A percentile compares a stretch with the other conserved stretches of the same genome.
Conservation (phyloP, 108 stramenopile genomes). For the Aureococcus anophagefferens region DNA sequence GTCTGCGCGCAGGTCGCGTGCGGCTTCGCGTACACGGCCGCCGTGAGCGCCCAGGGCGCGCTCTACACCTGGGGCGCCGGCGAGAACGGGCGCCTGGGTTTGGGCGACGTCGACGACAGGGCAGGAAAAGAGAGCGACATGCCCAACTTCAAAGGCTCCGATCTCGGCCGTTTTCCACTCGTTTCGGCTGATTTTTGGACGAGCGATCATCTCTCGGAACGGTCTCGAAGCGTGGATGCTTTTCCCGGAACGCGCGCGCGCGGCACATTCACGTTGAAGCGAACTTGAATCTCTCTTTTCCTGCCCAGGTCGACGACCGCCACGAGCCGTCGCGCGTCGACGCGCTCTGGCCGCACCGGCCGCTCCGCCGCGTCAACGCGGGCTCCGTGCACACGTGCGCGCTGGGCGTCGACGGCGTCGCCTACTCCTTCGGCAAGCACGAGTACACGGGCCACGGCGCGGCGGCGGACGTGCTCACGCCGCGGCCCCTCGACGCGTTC, state of each 20-base stretch:
- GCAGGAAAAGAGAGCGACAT: too few relatives aligned
- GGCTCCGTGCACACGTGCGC: not conserved
- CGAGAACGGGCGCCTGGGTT: slow-evolving; percentile 11
- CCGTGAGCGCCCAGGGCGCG: slow-evolving; percentile 25
- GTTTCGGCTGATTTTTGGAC: too few relatives aligned
- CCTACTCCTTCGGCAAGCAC: not conserved
- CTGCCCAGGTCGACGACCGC: too few relatives aligned
- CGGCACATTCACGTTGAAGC: too few relatives aligned
- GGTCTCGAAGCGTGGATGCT: too few relatives aligned
- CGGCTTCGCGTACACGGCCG: slow-evolving; percentile 41
- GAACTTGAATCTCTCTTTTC: too few relatives aligned
- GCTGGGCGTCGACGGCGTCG: not conserved
- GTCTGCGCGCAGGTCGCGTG: slow-evolving; percentile 22
- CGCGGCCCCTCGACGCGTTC: slow-evolving; percentile 18
- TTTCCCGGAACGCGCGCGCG: too few relatives aligned
- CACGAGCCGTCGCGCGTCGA: not conserved
- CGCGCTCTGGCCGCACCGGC: not conserved
- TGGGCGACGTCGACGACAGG: slow-evolving; percentile 5
- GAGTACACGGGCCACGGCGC: slow-evolving; percentile 2
- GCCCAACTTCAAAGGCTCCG: too few relatives aligned
- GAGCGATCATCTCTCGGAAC: too few relatives aligned
- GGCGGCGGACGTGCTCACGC: slow-evolving; percentile 21
- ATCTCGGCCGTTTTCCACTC: too few relatives aligned
- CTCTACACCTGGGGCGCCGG: slow-evolving; percentile 41
- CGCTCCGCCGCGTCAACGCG: not conserved